Evolutionary conservation across 2,329 filamentous ascomycete species (phyloP).

Genomic region (Monilinia aucupariae): DNA sequence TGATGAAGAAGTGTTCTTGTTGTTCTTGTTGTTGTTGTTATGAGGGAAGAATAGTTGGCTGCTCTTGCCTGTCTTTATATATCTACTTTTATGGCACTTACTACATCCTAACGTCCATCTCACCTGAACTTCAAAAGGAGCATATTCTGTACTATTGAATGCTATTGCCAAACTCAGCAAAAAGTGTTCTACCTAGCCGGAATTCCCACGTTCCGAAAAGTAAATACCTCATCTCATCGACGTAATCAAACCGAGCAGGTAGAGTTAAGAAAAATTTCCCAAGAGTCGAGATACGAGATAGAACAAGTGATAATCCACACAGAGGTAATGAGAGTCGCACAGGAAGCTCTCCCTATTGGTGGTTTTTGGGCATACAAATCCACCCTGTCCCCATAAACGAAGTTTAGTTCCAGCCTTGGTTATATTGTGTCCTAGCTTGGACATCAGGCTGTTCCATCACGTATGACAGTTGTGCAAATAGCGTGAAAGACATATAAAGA

Average conservation of each 20-base stretch:
- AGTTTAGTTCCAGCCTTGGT: neutral
- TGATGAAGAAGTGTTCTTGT: neutral
- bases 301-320: conserved; percentile 4
- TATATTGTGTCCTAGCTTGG: conserved; percentile 4
- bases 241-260: neutral
- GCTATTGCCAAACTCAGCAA: neutral
- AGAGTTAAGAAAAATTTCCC: neutral
- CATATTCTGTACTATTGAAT: neutral
- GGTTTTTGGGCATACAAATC: neutral
- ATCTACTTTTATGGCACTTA: neutral
- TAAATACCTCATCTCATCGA: conserved; percentile 10
- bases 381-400: neutral
- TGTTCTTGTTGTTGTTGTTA: conserved; percentile 1
- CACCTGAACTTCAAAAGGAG: neutral
- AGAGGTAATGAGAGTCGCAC: neutral
- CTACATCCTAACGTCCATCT: neutral
- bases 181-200: neutral
- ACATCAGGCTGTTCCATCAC: neutral
- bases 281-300: conserved; percentile 4
- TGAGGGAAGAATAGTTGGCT: neutral
- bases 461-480: conserved; percentile 1
- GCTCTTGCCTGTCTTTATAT: conserved; percentile 11
- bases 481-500: neutral
- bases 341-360: neutral
- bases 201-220: neutral